Percentiles rank a stretch among this genome's conserved stretches.
Evolutionary conservation across 306 rosid genomes (phyloP).

Genomic region (Cicer bijugum): DNA sequence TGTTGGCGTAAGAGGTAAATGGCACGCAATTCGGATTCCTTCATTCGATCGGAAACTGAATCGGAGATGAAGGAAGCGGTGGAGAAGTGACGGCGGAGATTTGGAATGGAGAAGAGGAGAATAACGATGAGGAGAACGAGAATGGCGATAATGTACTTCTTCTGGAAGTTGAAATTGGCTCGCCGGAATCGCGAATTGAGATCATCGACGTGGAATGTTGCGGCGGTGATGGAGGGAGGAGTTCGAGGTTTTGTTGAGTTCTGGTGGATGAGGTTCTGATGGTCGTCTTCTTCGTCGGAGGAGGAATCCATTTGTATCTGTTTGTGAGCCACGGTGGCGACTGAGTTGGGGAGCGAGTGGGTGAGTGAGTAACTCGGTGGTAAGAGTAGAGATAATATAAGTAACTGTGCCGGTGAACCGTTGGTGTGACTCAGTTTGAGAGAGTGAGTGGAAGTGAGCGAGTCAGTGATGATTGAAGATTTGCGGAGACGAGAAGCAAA

Average conservation of each 20-base stretch:
- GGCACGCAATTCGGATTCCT: slow-evolving; percentile 84
- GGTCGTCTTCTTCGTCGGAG: slow-evolving; percentile 88
- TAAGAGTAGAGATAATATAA: background rate
- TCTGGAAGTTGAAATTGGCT: slow-evolving; percentile 50
- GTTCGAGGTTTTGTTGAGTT: slow-evolving; percentile 57
- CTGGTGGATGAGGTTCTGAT: slow-evolving; percentile 66
- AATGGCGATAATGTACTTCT: slow-evolving; percentile 57
- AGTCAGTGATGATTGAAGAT: background rate
- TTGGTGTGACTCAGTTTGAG: slow-evolving; percentile 6
- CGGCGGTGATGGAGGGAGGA: slow-evolving; percentile 34
- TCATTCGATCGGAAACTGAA: slow-evolving; percentile 58
- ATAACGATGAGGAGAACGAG: slow-evolving; percentile 54
- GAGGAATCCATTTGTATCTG: slow-evolving; percentile 63
- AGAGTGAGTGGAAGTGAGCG: slow-evolving; percentile 24
- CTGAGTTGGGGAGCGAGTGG: slow-evolving; percentile 25
- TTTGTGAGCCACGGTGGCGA: slow-evolving; percentile 44
- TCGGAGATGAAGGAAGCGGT: slow-evolving; percentile 40
- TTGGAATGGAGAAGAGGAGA: slow-evolving; percentile 56
- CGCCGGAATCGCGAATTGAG: slow-evolving; percentile 46
- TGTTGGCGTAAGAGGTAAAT: slow-evolving; percentile 72
- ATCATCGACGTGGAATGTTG: slow-evolving; percentile 65
- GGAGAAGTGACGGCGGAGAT: slow-evolving; percentile 51
- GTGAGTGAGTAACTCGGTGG: background rate
- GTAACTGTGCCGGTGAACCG: slow-evolving; percentile 30
- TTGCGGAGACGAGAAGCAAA: background rate